These are phyloP conservation scores for Amanita molliuscula DNA, from an alignment of 768 basidiomycete genomes.

Conservation along the genomic window DNA sequence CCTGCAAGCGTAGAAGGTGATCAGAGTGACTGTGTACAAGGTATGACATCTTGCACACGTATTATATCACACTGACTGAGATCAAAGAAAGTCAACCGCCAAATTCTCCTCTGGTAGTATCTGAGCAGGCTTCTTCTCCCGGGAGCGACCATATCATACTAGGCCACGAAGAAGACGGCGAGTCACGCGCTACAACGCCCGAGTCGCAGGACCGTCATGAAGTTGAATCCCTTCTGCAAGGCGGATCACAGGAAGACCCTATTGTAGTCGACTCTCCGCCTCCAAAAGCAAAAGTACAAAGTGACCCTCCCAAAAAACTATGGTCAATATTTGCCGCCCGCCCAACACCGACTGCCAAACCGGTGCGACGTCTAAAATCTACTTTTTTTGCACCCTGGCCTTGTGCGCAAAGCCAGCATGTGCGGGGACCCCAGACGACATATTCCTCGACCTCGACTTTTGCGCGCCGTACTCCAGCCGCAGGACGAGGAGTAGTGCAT, in stretches of 20 bases:
- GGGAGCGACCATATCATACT: not conserved
- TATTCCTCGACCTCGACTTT: constrained; percentile 13
- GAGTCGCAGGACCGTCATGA: not conserved
- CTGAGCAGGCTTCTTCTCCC: not conserved
- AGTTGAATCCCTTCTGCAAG: not conserved
- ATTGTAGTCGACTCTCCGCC: constrained; percentile 37
- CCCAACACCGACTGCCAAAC: constrained; percentile 10
- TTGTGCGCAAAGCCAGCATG: constrained; percentile 41
- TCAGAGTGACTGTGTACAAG: not conserved
- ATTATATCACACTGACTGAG: not conserved
- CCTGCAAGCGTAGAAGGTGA: not conserved
- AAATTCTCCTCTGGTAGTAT: constrained; percentile 1
- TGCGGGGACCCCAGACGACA: constrained; percentile 45
- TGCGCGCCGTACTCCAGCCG: not conserved
- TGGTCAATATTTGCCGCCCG: constrained; percentile 38
- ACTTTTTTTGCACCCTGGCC: constrained; percentile 34
- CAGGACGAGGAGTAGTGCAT: not conserved
- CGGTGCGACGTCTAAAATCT: constrained; percentile 7
- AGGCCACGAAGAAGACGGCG: not conserved
- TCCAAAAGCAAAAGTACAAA: constrained; percentile 13
- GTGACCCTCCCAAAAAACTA: constrained; percentile 19
- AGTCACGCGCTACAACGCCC: not conserved
- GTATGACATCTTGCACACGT: not conserved
- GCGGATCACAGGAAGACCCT: constrained; percentile 25
- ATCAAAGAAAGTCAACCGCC: not conserved